Evolutionary conservation across 768 basidiomycete species (phyloP), one percentile per base, ranked within the genome.

Genomic region (Calocybe cyanea): DNA sequence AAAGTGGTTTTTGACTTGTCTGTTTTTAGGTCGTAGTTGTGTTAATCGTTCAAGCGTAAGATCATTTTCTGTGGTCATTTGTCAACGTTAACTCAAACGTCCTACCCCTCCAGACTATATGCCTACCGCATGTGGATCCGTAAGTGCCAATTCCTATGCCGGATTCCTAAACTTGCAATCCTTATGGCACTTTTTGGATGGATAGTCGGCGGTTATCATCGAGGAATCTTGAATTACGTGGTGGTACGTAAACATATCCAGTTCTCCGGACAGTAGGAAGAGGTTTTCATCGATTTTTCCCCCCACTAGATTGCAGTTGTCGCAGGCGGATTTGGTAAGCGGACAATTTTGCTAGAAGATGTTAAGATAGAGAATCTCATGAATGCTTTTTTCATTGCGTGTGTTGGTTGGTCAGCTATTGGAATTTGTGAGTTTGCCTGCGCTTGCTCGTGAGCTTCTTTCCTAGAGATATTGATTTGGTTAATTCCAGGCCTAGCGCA

Each of bases 101-200:
- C 11, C 6, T n/a, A 25, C 42, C 36, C 38, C 18, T 15, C 13
- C 30, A 74, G 74, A 49, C 51, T 75, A 18, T 77, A 77, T 37
- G 63, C 72, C 5, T 63, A 63, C 46, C 68, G 75, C 2, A 69
- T 75, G 7, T 76, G 73, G 73, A 57, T 70, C 38, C 67, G 73
- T 77, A 43, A 58, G 73, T 72, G 7, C 19, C 38, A 36, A 5
- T 5, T 28, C 25, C 11, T 28, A 28, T 36, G 46, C 7, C 39
- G 28, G 21, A 28, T 23, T 15, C 2, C 17, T 13, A 20, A 45
- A 37, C 25, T 40, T 21, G n/a, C 14, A 38, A n/a, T n/a, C n/a
- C n/a, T 20, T 3, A 17, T 21, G 36, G 33, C 36, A 24, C 20
- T 24, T 31, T 39, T 18, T 17, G 30, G n/a, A 1, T 39, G n/a